Base-by-base conservation (phyloP, 2,329 filamentous ascomycete genomes). In the Aplosporella prunicola region DNA sequence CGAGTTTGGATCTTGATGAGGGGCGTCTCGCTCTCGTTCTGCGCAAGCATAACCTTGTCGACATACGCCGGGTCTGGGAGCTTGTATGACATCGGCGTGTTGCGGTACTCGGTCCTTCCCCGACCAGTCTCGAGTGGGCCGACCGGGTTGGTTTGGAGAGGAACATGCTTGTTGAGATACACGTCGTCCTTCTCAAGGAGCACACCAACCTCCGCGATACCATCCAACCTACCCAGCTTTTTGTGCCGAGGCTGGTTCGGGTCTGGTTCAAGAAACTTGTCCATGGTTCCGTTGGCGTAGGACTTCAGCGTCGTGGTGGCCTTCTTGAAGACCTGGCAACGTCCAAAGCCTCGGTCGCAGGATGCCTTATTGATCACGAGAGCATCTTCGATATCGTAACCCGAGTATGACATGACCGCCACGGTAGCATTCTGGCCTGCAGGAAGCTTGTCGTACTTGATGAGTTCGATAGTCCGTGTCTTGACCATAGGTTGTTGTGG, bases 311-410 rank as follows among this genome's bases (percentile, higher is more conserved):
- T 82, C 4, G 85, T 82, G 9, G 80, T 78, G 56, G 91, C 86
- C 62, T 98, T 98, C 48, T 89, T 82, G 71, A 95, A 89, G n/a
- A 96, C 91, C 56, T 98, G 93, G 53, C 91, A 96, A 24, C 91
- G 80, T 30, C 91, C 93, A 52, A 96, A 98, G 4, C 91, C 93
- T 51, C 91, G 77, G 51, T 98, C 93, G 41, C 87, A 80, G 0
- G 88, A 95, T 8, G 87, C 88, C 66, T 95, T 96, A 68, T 98
- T 98, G 43, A 98, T 61, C 2, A 98, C 89, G 13, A 98, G 71
- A 8, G 91, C 91, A 69, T 98, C 91, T 68, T 98, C 91, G 49
- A 98, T 98, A 76, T 98, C 91, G 63, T 98, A 98, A 16, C 91
- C 91, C 9, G 89, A 96, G 63, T 91, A 98, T 32, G 88, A 96